Base-by-base conservation (phyloP, 2,329 filamentous ascomycete genomes). In the Escovopsis sp. region DNA sequence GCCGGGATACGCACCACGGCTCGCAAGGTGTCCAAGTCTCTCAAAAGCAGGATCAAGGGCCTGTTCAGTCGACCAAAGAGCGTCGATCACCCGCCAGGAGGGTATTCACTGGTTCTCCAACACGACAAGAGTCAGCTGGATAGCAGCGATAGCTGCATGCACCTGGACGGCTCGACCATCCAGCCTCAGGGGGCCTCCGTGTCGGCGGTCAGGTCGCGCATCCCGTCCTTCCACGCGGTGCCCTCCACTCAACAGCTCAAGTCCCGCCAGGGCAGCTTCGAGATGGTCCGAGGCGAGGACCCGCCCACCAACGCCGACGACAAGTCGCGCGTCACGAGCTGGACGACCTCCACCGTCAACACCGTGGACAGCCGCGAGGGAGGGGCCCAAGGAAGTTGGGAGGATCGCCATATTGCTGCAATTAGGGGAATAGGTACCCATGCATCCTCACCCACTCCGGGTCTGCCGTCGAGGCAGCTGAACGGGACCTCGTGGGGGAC, bases 301-400 rank as follows among this genome's bases (percentile, higher is more conserved):
- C 59, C 56, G 35, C 59, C 59, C 1, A 32, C 59, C 1, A 32
- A 11, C 28, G 63, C 59, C 12, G 70, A 73, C 34, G 70, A 75
- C 18, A 73, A 65, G 48, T 82, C 77, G n/a, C 64, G 80, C 19
- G 74, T 84, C 40, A 84, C 80, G 2, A 86, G 81, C 56, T 85
- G 82, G 82, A 73, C 72, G 4, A 75, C 77, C 47, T 82, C 80
- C 0, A 74, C 72, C 1, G 66, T 68, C 2, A 70, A 70, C 44
- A 76, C 72, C 3, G 69, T 73, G 3, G 59, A 68, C 56, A 11
- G 28, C 28, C 28, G 3, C 28, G 28, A 32, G 8, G 45, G 68
- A 37, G 59, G 45, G 15, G 45, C 40, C 4, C 53, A 54, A 43
- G 59, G 54, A 2, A 68, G 73, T 46, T 60, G 70, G 65, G 65